Conservation (phyloP, 2,329 filamentous ascomycete species). For the Macrophomina tecta region DNA sequence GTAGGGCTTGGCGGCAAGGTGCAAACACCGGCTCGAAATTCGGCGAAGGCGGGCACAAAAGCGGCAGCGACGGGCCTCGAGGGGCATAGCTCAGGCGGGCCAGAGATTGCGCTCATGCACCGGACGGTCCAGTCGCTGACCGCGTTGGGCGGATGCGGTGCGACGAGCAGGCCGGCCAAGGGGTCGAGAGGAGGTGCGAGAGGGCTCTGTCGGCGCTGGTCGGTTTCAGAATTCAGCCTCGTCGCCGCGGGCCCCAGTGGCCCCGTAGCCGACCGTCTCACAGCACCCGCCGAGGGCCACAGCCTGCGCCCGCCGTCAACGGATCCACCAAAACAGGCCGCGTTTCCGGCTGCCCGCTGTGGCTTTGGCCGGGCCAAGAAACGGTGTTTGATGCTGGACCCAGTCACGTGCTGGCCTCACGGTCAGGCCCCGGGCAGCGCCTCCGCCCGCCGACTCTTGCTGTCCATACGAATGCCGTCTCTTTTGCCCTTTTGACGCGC, state of each 20-base stretch:
- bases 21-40: conserved; percentile 1
- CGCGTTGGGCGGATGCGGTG: background rate
- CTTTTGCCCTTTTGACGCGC: background rate
- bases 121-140: background rate
- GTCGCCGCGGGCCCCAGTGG: background rate
- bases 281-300: background rate
- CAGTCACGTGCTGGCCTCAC: background rate
- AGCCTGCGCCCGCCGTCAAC: background rate
- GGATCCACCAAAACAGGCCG: background rate
- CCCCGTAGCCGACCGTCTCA: conserved; percentile 18
- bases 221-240: conserved; percentile 25
- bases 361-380: conserved; percentile 1
- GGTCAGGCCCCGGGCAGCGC: background rate
- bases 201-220: background rate
- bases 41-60: background rate
- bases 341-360: conserved; percentile 2
- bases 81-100: conserved; percentile 3
- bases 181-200: conserved; percentile 3
- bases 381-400: background rate
- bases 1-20: conserved; percentile 6
- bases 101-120: conserved; percentile 3
- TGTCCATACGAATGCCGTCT: background rate
- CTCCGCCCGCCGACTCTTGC: background rate
- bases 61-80: conserved; percentile 13
- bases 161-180: background rate